Percentiles rank a stretch among this genome's conserved stretches.
Conservation (phyloP, 176 grass and related monocot genomes). For the bread wheat (Triticum aestivum) region IWGSC_CS_RefSeq_v2.1 NC_057796.1:426038453-426038952, state of each 20-base stretch:
- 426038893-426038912: no score
- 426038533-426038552: not conserved
- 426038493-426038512: not conserved
- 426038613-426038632: not conserved
- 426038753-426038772: no score
- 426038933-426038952: no score
- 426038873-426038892: no score
- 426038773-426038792: no score
- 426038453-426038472: not conserved
- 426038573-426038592: constrained; percentile 51
- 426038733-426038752: no score
- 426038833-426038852: no score
- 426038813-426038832: no score
- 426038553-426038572: constrained; percentile 17
- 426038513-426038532: not conserved
- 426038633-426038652: not conserved
- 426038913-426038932: no score
- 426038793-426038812: no score
- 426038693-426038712: not conserved
- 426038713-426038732: no score
- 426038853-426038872: no score
- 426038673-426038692: not conserved
- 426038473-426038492: not conserved
- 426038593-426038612: constrained; percentile 59
- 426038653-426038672: not conserved